Conservation (phyloP, 2,329 filamentous ascomycete species). For the Proliferodiscus dingleyae region DNA sequence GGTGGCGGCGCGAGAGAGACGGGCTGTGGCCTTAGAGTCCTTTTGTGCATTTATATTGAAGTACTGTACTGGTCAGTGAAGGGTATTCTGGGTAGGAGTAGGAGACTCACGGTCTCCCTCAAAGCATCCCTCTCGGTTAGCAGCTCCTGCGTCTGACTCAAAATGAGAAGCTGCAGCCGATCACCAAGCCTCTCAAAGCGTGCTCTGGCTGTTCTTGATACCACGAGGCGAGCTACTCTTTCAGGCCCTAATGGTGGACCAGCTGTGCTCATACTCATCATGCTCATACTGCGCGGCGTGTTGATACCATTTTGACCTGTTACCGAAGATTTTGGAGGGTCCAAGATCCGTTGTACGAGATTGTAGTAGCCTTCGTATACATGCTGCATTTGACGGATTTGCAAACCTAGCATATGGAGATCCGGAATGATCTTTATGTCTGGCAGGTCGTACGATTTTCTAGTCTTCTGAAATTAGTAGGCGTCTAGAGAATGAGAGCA, state of each 20-base stretch:
- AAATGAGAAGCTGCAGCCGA: conserved; percentile 53
- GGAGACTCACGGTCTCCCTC: conserved; percentile 52
- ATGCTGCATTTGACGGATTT: conserved; percentile 55
- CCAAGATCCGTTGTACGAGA: conserved; percentile 53
- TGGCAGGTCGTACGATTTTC: conserved; percentile 34
- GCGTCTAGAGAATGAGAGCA: background rate
- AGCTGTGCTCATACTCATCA: conserved; percentile 20
- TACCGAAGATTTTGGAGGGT: conserved; percentile 12
- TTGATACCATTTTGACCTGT: background rate
- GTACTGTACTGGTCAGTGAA: conserved; percentile 46
- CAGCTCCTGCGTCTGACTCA: conserved; percentile 58
- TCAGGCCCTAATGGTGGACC: conserved; percentile 32
- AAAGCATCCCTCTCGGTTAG: conserved; percentile 66
- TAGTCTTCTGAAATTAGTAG: conserved; percentile 22
- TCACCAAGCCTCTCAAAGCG: conserved; percentile 57
- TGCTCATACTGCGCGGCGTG: conserved; percentile 14
- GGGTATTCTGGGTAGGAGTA: background rate
- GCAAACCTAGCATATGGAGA: conserved; percentile 55
- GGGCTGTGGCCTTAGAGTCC: conserved; percentile 66
- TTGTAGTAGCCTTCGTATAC: conserved; percentile 57
- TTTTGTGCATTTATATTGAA: conserved; percentile 75
- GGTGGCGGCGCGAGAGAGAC: conserved; percentile 66
- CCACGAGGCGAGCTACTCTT: background rate
- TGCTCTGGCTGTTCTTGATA: conserved; percentile 41
- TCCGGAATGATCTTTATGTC: conserved; percentile 50